Percentiles rank a stretch among this genome's conserved stretches.
Conservation (phyloP, 2,329 filamentous ascomycete species). For the Diaporthe sp. region DNA sequence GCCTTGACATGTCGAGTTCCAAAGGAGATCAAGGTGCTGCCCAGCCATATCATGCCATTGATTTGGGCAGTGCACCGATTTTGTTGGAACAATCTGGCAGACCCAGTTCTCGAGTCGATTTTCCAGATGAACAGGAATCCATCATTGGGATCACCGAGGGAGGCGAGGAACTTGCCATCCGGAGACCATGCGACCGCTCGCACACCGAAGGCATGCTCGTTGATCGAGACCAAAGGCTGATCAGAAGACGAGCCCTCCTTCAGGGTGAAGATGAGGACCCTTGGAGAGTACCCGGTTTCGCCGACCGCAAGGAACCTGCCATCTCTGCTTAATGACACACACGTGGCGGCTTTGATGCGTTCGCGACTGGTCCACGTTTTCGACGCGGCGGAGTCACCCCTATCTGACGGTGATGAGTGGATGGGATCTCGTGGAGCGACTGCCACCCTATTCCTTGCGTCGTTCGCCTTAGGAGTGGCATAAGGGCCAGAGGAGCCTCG, state of each 20-base stretch:
- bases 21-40: constrained; percentile 83
- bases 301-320: constrained; percentile 90
- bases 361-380: constrained; percentile 91
- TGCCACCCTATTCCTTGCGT: constrained; percentile 68
- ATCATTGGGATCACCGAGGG: constrained; percentile 88
- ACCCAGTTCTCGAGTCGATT: constrained; percentile 83
- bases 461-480: constrained; percentile 70
- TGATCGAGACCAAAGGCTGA: constrained; percentile 83
- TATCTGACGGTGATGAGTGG: constrained; percentile 56
- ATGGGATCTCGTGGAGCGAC: constrained; percentile 59
- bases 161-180: constrained; percentile 87
- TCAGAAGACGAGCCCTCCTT: constrained; percentile 84
- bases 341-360: constrained; percentile 93
- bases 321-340: constrained; percentile 87
- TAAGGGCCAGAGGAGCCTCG: constrained; percentile 61
- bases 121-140: constrained; percentile 94
- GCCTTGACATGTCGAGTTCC: constrained; percentile 85
- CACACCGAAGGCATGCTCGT: constrained; percentile 91
- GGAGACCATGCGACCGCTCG: constrained; percentile 89
- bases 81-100: constrained; percentile 83
- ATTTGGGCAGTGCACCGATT: constrained; percentile 92
- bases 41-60: constrained; percentile 91
- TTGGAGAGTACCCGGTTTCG: constrained; percentile 93
- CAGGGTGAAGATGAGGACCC: constrained; percentile 90
- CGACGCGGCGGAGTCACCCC: constrained; percentile 71